Conservation (phyloP, 768 basidiomycete species). For the Lyophyllum semitale region DNA sequence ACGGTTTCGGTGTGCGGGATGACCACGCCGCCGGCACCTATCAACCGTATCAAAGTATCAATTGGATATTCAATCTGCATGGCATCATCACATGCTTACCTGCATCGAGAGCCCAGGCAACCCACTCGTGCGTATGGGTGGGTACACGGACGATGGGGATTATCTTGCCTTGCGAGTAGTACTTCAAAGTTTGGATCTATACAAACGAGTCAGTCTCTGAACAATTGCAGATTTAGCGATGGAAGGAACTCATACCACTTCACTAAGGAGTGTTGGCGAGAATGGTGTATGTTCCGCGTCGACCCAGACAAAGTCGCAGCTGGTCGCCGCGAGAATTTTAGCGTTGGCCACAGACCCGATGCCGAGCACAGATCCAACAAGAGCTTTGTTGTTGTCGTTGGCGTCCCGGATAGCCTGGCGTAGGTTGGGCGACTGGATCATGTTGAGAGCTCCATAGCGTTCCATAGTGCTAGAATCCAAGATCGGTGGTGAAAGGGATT, state of each 20-base stretch:
- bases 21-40: conserved; percentile 2
- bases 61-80: neutral
- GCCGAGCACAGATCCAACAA: neutral
- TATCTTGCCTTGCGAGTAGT: conserved; percentile 2
- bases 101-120: conserved; percentile 4
- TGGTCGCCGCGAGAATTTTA: conserved; percentile 2
- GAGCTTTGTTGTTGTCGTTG: neutral
- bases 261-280: neutral
- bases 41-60: neutral
- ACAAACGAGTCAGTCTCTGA: neutral
- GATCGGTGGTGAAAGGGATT: too few relatives aligned
- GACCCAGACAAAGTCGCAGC: conserved; percentile 5
- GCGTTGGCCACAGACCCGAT: conserved; percentile 4
- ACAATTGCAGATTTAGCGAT: neutral
- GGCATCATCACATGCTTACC: neutral
- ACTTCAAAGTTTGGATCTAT: conserved; percentile 2
- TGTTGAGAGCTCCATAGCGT: conserved; percentile 5
- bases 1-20: conserved; percentile 7
- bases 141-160: conserved; percentile 8
- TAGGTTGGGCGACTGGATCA: conserved; percentile 4
- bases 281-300: conserved; percentile 3
- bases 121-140: conserved; percentile 6
- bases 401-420: conserved; percentile 5
- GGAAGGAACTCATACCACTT: neutral
- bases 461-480: neutral